Percentiles rank a stretch among this genome's conserved stretches.
Evolutionary conservation across 2,329 filamentous ascomycete species (phyloP).

Genomic region (Podosphaera aphanis): DNA sequence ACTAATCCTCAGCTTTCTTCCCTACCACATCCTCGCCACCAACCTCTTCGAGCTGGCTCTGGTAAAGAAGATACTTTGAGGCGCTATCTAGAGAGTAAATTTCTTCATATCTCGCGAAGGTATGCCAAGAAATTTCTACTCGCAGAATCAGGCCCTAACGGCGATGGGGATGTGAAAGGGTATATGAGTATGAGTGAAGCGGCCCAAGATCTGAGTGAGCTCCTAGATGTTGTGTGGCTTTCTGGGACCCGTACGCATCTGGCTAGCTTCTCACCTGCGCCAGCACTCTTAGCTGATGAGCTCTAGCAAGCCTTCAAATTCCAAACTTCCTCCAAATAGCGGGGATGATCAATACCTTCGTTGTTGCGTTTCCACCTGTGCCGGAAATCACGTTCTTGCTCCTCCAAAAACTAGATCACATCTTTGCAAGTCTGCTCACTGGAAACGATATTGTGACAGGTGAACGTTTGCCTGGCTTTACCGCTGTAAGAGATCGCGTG

Average conservation of each 20-base stretch:
- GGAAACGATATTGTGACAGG: slow-evolving; percentile 43
- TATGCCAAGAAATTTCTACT: slow-evolving; percentile 35
- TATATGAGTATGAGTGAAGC: slow-evolving; percentile 32
- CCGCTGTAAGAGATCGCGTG: slow-evolving; percentile 30
- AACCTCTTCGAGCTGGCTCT: slow-evolving; percentile 29
- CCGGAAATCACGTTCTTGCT: slow-evolving; percentile 46
- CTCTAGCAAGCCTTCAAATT: slow-evolving; percentile 50
- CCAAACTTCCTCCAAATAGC: slow-evolving; percentile 65
- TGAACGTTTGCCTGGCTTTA: slow-evolving; percentile 46
- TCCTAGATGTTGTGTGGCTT: slow-evolving; percentile 68
- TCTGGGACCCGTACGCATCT: slow-evolving; percentile 53
- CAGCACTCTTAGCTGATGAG: neutral
- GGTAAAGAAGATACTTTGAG: slow-evolving; percentile 35
- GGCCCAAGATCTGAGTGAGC: slow-evolving; percentile 45
- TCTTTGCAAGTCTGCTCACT: slow-evolving; percentile 52
- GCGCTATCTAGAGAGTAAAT: slow-evolving; percentile 29
- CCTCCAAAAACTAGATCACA: slow-evolving; percentile 58
- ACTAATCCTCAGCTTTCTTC: neutral
- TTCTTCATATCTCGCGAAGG: slow-evolving; percentile 30
- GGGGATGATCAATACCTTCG: slow-evolving; percentile 45
- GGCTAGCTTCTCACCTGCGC: neutral
- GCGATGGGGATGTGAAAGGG: slow-evolving; percentile 32
- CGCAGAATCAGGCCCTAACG: slow-evolving; percentile 18
- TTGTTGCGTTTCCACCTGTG: slow-evolving; percentile 46
- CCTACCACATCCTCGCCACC: slow-evolving; percentile 31